Percentiles rank a stretch among this genome's conserved stretches.
phyloP scores from a whole-genome alignment of 495 filamentous ascomycete genomes.

The Aspergillus egyptiacus region DNA sequence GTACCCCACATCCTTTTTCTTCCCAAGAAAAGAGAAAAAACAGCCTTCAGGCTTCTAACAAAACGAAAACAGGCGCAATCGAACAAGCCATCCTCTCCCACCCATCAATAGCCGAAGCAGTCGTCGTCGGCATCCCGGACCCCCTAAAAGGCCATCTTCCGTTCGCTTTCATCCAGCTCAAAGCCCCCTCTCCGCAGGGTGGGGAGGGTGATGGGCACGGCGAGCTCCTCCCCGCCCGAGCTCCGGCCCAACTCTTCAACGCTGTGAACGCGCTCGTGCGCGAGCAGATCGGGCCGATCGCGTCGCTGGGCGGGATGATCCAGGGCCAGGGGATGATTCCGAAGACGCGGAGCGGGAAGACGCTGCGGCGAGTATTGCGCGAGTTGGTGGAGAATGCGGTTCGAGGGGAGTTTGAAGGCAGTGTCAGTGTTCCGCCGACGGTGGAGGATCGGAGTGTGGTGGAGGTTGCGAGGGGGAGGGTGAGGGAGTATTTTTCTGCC shows the following conservation, averaged over 20 bases:
- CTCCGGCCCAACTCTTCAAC: slow-evolving; percentile 48
- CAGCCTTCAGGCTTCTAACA: too few species aligned
- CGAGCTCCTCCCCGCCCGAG: slow-evolving; percentile 27
- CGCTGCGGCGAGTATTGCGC: slow-evolving; percentile 68
- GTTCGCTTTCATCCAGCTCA: slow-evolving; percentile 74
- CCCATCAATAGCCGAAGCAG: slow-evolving; percentile 69
- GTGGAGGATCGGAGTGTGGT: slow-evolving; percentile 56
- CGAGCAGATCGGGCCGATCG: slow-evolving; percentile 83
- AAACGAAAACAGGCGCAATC: slow-evolving; percentile 55
- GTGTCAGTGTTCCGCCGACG: slow-evolving; percentile 52
- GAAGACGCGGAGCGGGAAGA: slow-evolving; percentile 86
- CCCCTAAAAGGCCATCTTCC: slow-evolving; percentile 81
- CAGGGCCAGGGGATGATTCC: slow-evolving; percentile 86
- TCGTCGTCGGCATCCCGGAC: slow-evolving; percentile 81
- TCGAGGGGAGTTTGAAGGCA: slow-evolving; percentile 44
- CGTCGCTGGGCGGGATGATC: slow-evolving; percentile 75
- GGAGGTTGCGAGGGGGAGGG: slow-evolving; percentile 47
- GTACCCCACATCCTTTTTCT: slow-evolving; percentile 30
- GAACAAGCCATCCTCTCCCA: slow-evolving; percentile 86
- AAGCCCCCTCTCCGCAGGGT: slow-evolving; percentile 2
- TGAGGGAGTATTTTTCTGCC: slow-evolving; percentile 51
- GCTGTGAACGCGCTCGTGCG: slow-evolving; percentile 62
- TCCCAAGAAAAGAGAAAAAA: not conserved
- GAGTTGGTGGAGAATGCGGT: slow-evolving; percentile 67
- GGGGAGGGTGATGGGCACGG: too few species aligned